Percentiles rank a stretch among this genome's conserved stretches.
These are phyloP conservation scores for Rosa lucieae DNA, from an alignment of 306 rosid species.

Conservation along the genomic window DNA sequence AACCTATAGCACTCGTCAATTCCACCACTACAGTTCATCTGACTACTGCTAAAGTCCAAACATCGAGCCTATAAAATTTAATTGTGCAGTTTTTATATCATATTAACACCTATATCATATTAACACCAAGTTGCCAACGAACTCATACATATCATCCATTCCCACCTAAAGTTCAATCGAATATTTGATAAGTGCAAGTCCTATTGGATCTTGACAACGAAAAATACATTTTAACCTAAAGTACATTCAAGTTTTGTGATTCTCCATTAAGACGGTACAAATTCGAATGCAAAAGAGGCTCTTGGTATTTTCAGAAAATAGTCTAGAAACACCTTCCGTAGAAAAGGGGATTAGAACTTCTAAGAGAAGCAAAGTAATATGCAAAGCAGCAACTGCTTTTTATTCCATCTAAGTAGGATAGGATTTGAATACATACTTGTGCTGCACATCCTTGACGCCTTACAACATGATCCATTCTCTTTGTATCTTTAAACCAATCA, in stretches of 20 bases:
- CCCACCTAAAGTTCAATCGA: background rate
- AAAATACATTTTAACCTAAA: background rate
- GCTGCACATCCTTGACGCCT: slow-evolving; percentile 94
- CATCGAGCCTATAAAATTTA: background rate
- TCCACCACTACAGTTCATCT: background rate
- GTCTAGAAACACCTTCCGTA: background rate
- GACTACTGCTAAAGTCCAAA: background rate
- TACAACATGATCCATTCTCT: slow-evolving; percentile 97
- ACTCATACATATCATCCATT: background rate
- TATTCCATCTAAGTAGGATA: background rate
- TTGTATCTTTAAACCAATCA: slow-evolving; percentile 97
- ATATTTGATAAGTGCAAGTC: background rate
- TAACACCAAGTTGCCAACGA: background rate
- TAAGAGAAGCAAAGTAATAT: background rate
- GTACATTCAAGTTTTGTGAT: background rate
- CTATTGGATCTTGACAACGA: background rate
- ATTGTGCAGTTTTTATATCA: background rate
- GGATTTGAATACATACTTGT: slow-evolving; percentile 54
- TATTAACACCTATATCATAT: background rate
- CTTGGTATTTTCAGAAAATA: background rate
- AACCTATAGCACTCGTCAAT: background rate
- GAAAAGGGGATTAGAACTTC: background rate
- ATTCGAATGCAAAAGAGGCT: background rate
- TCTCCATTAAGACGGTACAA: background rate
- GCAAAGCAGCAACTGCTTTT: background rate